These are phyloP conservation scores for Alnus rubra DNA, from an alignment of 306 rosid species.

Conservation along the genomic window DNA sequence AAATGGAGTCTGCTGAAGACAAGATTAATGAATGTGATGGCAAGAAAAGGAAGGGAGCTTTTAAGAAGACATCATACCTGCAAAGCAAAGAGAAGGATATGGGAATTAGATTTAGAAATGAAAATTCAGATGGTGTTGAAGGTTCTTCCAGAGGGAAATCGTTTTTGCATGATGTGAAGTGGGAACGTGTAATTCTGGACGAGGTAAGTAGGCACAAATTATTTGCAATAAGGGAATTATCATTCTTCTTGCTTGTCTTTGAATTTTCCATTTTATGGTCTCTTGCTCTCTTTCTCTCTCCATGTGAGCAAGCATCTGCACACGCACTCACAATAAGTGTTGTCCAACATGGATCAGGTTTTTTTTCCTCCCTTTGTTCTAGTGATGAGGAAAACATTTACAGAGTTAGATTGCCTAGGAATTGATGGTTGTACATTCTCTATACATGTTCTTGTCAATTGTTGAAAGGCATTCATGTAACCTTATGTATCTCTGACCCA, in stretches of 20 bases:
- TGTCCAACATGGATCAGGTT: background rate
- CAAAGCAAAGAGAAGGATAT: conserved; percentile 31
- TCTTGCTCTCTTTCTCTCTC: background rate
- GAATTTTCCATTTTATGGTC: background rate
- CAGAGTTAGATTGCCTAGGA: background rate
- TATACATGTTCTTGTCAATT: background rate
- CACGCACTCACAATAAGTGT: background rate
- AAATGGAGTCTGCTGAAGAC: conserved; percentile 25
- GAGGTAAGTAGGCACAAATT: conserved; percentile 59
- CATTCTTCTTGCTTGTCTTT: background rate
- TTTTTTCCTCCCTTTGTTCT: background rate
- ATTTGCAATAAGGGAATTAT: background rate
- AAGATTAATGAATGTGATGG: conserved; percentile 23
- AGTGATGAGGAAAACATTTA: background rate
- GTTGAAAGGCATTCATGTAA: background rate
- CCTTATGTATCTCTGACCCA: background rate
- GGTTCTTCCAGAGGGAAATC: conserved; percentile 38
- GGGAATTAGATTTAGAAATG: conserved; percentile 1
- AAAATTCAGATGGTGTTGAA: conserved; percentile 22
- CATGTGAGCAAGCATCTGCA: background rate
- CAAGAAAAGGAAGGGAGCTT: conserved; percentile 14
- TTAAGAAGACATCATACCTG: conserved; percentile 17
- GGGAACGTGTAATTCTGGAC: conserved; percentile 87
- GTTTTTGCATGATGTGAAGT: conserved; percentile 64
- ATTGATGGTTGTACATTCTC: background rate